These are phyloP conservation scores for Xylaria sp. DNA, from an alignment of 2,329 filamentous ascomycete genomes.

Conservation along the genomic window DNA sequence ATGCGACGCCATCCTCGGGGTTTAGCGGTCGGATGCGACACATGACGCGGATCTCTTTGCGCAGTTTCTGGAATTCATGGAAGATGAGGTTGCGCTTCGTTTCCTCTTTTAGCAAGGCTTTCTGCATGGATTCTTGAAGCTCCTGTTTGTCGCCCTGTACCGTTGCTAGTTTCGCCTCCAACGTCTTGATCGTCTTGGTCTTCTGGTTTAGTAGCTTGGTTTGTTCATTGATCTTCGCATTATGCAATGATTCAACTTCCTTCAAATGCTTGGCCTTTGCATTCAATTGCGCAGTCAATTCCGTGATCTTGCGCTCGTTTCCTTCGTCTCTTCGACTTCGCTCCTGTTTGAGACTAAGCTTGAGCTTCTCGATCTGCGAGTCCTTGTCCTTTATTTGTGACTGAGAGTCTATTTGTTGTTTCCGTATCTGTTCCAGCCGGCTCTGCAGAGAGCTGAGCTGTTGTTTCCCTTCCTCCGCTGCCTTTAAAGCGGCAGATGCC, in stretches of 20 bases:
- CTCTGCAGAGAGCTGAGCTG: background rate
- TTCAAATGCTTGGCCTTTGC: no score
- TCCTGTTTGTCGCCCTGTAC: slow-evolving; percentile 1
- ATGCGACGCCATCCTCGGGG: background rate
- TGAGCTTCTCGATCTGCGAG: slow-evolving; percentile 5
- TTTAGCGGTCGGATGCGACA: slow-evolving; percentile 82
- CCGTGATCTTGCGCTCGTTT: background rate
- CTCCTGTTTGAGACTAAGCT: slow-evolving; percentile 8
- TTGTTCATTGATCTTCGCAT: background rate
- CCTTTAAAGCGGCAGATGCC: background rate
- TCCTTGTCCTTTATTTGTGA: slow-evolving; percentile 3
- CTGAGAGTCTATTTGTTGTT: background rate
- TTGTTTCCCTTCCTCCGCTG: slow-evolving; percentile 2
- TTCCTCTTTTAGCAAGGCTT: slow-evolving; percentile 39
- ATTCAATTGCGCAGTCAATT: background rate
- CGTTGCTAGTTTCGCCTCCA: slow-evolving; percentile 9
- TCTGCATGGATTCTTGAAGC: slow-evolving; percentile 18
- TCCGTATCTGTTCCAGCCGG: background rate
- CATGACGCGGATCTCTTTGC: slow-evolving; percentile 97
- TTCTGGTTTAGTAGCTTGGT: slow-evolving; percentile 6
- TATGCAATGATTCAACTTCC: no score
- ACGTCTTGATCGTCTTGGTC: slow-evolving; percentile 15
- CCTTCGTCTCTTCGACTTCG: slow-evolving; percentile 3
- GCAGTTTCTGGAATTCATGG: slow-evolving; percentile 95
- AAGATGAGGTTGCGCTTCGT: slow-evolving; percentile 84